Percentiles rank a stretch among this genome's conserved stretches.
phyloP scores from a whole-genome alignment of 2,329 filamentous ascomycete species.

The Penicillium sp. region DNA sequence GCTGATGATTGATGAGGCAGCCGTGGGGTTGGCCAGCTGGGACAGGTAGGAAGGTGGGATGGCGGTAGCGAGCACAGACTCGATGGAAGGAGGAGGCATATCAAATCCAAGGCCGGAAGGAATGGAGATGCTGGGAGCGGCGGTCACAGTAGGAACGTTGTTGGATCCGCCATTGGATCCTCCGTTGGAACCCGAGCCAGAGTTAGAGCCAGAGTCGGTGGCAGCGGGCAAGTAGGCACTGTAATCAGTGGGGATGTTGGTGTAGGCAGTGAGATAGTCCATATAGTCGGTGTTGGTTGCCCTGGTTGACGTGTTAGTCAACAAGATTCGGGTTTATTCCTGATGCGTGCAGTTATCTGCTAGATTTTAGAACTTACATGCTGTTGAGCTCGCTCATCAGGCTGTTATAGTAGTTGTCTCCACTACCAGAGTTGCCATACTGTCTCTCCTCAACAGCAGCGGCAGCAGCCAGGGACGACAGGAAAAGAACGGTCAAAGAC shows the following conservation, averaged over 20 bases:
- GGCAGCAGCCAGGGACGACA: constrained; percentile 29
- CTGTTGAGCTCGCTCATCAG: constrained; percentile 18
- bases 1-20: constrained; percentile 30
- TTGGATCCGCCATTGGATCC: background rate
- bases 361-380: constrained; percentile 7
- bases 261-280: constrained; percentile 17
- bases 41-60: constrained; percentile 34
- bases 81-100: constrained; percentile 34
- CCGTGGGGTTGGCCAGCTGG: constrained; percentile 28
- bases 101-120: constrained; percentile 1
- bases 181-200: background rate
- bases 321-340: background rate
- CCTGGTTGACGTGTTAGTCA: constrained; percentile 9
- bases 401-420: constrained; percentile 16
- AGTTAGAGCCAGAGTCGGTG: background rate
- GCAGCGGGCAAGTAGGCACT: constrained; percentile 12
- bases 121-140: constrained; percentile 5
- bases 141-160: constrained; percentile 13
- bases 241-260: constrained; percentile 12
- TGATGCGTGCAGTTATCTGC: too few species aligned
- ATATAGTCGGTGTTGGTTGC: constrained; percentile 16
- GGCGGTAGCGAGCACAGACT: constrained; percentile 35
- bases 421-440: constrained; percentile 8
- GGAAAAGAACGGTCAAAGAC: constrained; percentile 31
- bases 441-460: constrained; percentile 25